Conservation (phyloP, 768 basidiomycete species). For the Leucocoprinus birnbaumii region DNA sequence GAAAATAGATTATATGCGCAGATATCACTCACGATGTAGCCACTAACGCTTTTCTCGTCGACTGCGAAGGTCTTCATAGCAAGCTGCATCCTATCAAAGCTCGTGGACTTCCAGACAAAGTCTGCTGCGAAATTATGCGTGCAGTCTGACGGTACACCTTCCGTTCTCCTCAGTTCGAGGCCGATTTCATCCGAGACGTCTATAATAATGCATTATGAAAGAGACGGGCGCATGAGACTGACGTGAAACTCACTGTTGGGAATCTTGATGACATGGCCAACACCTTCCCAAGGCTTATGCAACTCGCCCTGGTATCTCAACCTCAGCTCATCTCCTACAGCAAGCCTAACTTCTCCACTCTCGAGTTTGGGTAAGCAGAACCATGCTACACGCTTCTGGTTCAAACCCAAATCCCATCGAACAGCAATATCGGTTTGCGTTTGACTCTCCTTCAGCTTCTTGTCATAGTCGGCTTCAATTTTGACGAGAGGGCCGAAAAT, state of each 20-base stretch:
- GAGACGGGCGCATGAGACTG: not conserved
- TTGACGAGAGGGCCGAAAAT: conserved; percentile 99
- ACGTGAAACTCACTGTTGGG: conserved; percentile 79
- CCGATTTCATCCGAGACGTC: conserved; percentile 99
- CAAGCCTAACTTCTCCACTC: conserved; percentile 94
- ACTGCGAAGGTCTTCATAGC: conserved; percentile 99
- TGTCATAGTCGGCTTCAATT: conserved; percentile 99
- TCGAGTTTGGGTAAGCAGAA: conserved; percentile 95
- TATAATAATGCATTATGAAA: conserved; percentile 34
- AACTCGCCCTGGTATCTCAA: conserved; percentile 86
- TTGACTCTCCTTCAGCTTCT: conserved; percentile 95
- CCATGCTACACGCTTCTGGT: conserved; percentile 99
- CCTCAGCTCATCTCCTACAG: conserved; percentile 94
- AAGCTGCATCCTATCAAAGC: conserved; percentile 98
- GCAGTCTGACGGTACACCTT: conserved; percentile 91
- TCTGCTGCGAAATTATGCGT: conserved; percentile 97
- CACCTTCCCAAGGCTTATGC: conserved; percentile 95
- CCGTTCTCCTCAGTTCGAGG: conserved; percentile 84
- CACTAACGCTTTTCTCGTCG: conserved; percentile 98
- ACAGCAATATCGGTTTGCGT: conserved; percentile 97
- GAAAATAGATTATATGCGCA: not conserved
- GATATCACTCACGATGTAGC: conserved; percentile 80
- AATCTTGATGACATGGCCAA: conserved; percentile 98
- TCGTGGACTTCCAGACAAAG: conserved; percentile 99
- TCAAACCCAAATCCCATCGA: conserved; percentile 96